Percentiles rank a stretch among this genome's conserved stretches.
These are phyloP conservation scores for Pittosporum tobira DNA, from an alignment of 129 eudicot species.

Conservation along the genomic window DNA sequence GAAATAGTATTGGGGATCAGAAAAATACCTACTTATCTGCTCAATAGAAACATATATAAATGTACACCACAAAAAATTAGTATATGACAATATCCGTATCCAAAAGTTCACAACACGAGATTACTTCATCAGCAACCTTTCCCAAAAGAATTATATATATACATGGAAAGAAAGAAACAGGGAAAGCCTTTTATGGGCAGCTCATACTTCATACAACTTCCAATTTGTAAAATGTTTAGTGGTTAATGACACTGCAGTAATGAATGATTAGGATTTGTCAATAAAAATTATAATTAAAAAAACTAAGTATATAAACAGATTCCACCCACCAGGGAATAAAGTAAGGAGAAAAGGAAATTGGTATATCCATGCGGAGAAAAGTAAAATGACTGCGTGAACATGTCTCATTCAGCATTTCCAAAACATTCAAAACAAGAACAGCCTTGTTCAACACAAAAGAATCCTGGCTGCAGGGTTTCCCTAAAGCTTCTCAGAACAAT, in stretches of 20 bases:
- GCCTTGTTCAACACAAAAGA: neutral
- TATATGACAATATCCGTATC: too few species aligned
- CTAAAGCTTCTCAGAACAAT: neutral
- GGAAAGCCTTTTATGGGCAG: neutral
- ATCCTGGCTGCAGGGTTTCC: neutral
- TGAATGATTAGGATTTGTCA: neutral
- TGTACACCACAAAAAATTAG: slow-evolving; percentile 8
- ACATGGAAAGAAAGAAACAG: neutral
- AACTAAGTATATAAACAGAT: neutral
- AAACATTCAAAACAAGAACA: slow-evolving; percentile 8
- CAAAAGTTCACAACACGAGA: neutral
- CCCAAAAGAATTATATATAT: neutral
- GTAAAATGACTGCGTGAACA: neutral
- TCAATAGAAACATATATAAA: slow-evolving; percentile 6
- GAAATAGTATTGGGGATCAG: slow-evolving; percentile 66
- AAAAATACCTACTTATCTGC: slow-evolving; percentile 65
- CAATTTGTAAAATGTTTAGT: neutral
- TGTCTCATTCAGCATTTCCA: neutral
- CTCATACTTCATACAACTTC: neutral
- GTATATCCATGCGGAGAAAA: neutral
- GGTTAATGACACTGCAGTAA: neutral
- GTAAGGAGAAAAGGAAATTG: neutral
- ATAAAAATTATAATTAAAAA: too few species aligned
- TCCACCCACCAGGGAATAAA: neutral
- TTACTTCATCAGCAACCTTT: neutral